These are phyloP conservation scores for Ceratonia siliqua DNA, from an alignment of 306 rosid species.

Conservation along the genomic window DNA sequence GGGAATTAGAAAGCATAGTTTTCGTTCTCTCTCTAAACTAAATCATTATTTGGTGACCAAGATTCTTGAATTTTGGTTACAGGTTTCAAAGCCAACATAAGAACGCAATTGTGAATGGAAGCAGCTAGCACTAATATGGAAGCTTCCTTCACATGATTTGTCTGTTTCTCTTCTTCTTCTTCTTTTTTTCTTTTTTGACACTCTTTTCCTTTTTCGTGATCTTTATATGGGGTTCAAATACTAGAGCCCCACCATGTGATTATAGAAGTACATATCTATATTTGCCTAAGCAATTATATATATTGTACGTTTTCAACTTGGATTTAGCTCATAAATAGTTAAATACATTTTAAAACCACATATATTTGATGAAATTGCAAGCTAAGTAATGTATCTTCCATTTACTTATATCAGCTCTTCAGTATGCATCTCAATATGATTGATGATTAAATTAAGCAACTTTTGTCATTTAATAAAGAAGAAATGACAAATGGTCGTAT, in stretches of 20 bases:
- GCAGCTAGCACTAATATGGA: slow-evolving; percentile 28
- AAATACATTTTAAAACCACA: not conserved
- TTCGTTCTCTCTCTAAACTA: not conserved
- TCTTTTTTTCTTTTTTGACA: not conserved
- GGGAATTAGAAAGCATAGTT: no score
- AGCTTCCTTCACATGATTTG: slow-evolving; percentile 27
- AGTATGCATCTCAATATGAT: not conserved
- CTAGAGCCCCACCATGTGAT: slow-evolving; percentile 33
- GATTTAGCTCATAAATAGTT: slow-evolving; percentile 1
- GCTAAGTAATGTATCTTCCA: slow-evolving; percentile 19
- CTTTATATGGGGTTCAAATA: slow-evolving; percentile 4
- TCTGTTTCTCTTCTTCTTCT: slow-evolving; percentile 23
- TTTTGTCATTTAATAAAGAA: not conserved
- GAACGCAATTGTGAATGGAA: not conserved
- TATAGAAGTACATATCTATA: slow-evolving; percentile 26
- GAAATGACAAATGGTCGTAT: no score
- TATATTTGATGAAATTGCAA: not conserved
- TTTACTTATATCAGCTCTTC: not conserved
- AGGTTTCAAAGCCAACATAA: slow-evolving; percentile 58
- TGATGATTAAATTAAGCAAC: not conserved
- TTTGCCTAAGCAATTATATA: slow-evolving; percentile 24
- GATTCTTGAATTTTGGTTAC: slow-evolving; percentile 22
- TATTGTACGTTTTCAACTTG: slow-evolving; percentile 7
- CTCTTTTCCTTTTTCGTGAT: not conserved
- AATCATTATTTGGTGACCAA: not conserved